Evolutionary conservation across 768 basidiomycete genomes (phyloP).

Genomic region (Lactifluus rugatus): DNA sequence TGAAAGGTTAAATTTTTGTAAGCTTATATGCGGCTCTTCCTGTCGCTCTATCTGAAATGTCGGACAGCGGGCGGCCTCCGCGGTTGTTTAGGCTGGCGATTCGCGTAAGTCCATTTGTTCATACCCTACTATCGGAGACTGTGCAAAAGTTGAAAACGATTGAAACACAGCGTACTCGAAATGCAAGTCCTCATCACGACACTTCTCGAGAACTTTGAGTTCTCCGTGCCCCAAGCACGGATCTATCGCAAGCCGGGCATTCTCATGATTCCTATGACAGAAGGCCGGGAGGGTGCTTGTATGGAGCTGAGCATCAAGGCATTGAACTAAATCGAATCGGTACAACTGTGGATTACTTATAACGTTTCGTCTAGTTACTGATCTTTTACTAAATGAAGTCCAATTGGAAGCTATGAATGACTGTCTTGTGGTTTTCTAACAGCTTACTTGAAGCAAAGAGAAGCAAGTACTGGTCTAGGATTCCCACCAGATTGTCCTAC

Average conservation of each 20-base stretch:
- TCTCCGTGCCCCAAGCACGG: constrained; percentile 12
- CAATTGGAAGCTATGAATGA: background rate
- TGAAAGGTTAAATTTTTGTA: constrained; percentile 18
- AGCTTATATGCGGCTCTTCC: background rate
- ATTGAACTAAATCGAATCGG: background rate
- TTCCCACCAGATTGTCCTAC: too few relatives aligned
- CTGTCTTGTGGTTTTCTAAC: background rate
- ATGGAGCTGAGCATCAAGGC: constrained; percentile 16
- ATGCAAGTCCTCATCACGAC: constrained; percentile 3
- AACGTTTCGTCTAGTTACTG: background rate
- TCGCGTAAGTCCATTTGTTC: constrained; percentile 6
- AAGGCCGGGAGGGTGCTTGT: constrained; percentile 5
- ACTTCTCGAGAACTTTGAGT: constrained; percentile 17
- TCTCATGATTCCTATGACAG: constrained; percentile 14
- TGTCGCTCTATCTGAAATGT: background rate
- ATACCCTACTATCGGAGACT: background rate
- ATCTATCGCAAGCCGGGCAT: constrained; percentile 13
- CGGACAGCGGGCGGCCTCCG: constrained; percentile 14
- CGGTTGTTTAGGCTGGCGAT: constrained; percentile 15
- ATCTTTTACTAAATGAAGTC: background rate
- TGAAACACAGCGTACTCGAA: constrained; percentile 13
- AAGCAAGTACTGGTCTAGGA: background rate
- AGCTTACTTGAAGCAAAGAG: background rate
- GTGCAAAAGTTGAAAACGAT: background rate
- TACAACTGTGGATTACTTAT: background rate